These are phyloP conservation scores for Paramecium sexaurelia DNA, from an alignment of 73 alveolate genomes.

Conservation along the genomic window DNA sequence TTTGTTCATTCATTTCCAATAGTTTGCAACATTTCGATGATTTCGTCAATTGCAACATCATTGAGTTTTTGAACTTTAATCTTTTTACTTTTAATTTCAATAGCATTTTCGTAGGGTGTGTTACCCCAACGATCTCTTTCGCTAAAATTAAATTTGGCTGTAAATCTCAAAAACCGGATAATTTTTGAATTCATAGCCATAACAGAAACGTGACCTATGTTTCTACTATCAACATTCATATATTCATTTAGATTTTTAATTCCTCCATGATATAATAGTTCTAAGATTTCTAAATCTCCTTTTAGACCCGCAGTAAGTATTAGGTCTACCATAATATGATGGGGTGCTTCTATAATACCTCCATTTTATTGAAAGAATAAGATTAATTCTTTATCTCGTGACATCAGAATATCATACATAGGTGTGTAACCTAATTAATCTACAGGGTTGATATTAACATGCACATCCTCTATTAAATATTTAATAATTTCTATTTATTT, in stretches of 20 bases:
- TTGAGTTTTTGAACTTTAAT: background rate
- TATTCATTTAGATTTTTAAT: conserved; percentile 58
- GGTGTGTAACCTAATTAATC: conserved; percentile 61
- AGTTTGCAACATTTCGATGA: conserved; percentile 8
- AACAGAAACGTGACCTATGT: conserved; percentile 47
- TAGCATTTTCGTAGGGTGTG: conserved; percentile 43
- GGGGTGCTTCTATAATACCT: conserved; percentile 51
- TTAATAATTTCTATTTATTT: background rate
- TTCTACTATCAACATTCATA: conserved; percentile 50
- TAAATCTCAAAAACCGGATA: conserved; percentile 21
- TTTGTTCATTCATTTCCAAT: conserved; percentile 22
- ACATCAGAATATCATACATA: conserved; percentile 16
- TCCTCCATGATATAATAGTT: conserved; percentile 25
- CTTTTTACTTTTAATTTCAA: background rate
- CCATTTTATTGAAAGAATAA: conserved; percentile 36
- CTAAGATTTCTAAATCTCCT: conserved; percentile 14
- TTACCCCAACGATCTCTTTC: conserved; percentile 59
- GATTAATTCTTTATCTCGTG: conserved; percentile 14
- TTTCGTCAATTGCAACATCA: background rate
- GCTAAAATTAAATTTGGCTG: conserved; percentile 52
- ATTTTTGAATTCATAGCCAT: conserved; percentile 31
- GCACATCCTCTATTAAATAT: conserved; percentile 30
- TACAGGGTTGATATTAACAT: conserved; percentile 41
- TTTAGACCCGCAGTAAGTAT: conserved; percentile 3
- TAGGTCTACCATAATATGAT: conserved; percentile 12